Conservation (phyloP, 176 grass and related monocot species). For the Dactylis glomerata region DNA sequence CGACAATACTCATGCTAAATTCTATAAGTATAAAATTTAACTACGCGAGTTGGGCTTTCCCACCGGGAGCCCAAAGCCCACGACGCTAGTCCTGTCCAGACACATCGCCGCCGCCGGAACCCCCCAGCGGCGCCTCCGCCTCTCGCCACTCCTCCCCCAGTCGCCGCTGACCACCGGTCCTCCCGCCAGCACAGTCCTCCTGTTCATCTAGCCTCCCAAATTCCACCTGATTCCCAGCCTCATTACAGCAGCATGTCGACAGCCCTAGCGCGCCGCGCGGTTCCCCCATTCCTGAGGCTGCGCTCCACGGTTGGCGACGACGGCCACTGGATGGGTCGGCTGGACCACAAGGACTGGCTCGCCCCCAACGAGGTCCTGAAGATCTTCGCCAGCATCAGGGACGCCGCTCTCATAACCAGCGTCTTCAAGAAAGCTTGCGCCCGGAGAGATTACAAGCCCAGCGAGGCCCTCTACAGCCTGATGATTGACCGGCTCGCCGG, state of each 20-base stretch:
- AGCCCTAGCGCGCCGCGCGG: slow-evolving; percentile 10
- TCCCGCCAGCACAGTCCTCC: background rate
- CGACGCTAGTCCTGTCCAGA: background rate
- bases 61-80: background rate
- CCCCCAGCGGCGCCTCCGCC: background rate
- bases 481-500: slow-evolving; percentile 67
- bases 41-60: background rate
- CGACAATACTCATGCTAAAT: fast-evolving
- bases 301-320: slow-evolving; percentile 35
- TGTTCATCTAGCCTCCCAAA: background rate
- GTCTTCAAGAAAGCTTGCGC: slow-evolving; percentile 48
- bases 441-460: slow-evolving; percentile 72
- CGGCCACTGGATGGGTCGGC: slow-evolving; percentile 55
- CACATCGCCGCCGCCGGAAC: slow-evolving; percentile 4
- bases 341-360: slow-evolving; percentile 89
- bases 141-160: background rate
- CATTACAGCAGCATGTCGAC: slow-evolving; percentile 29
- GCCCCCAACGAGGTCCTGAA: slow-evolving; percentile 84
- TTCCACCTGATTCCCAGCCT: background rate
- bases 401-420: slow-evolving; percentile 43
- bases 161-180: background rate
- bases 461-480: slow-evolving; percentile 67
- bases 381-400: slow-evolving; percentile 57
- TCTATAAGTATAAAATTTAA: fast-evolving
- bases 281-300: slow-evolving; percentile 28